These are phyloP conservation scores for Lepidium campestre DNA, from an alignment of 441 rosid species.

Conservation along the genomic window DNA sequence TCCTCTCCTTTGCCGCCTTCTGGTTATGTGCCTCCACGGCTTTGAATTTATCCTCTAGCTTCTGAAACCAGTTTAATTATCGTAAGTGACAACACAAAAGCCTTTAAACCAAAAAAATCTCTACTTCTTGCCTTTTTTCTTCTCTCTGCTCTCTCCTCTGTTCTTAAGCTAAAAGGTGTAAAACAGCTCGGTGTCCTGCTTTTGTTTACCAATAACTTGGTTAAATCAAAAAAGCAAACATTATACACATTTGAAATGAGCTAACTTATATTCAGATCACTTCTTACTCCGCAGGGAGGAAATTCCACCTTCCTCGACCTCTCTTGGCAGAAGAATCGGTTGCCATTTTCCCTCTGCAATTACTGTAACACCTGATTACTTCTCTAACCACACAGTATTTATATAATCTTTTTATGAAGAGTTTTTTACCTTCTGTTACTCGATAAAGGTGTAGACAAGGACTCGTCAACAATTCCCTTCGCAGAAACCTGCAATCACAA, in stretches of 20 bases:
- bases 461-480: slow-evolving; percentile 28
- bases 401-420: background rate
- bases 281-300: slow-evolving; percentile 76
- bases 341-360: slow-evolving; percentile 44
- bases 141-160: slow-evolving; percentile 80
- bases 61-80: slow-evolving; percentile 30
- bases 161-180: slow-evolving; percentile 65
- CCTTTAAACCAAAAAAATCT: background rate
- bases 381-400: background rate
- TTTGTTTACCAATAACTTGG: slow-evolving; percentile 34
- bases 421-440: slow-evolving; percentile 50
- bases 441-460: slow-evolving; percentile 51
- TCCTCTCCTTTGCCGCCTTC: slow-evolving; percentile 36
- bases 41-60: slow-evolving; percentile 85
- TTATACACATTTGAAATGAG: background rate
- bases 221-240: background rate
- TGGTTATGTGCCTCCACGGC: slow-evolving; percentile 38
- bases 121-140: slow-evolving; percentile 44
- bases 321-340: slow-evolving; percentile 49
- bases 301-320: slow-evolving; percentile 56
- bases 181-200: slow-evolving; percentile 59
- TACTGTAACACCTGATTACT: slow-evolving; percentile 15
- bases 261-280: background rate
- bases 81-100: background rate
- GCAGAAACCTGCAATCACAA: slow-evolving; percentile 35